Evolutionary conservation across 2,329 filamentous ascomycete genomes (phyloP), one percentile per base, ranked within the genome.

Genomic region (Ascochyta fabae): DNA sequence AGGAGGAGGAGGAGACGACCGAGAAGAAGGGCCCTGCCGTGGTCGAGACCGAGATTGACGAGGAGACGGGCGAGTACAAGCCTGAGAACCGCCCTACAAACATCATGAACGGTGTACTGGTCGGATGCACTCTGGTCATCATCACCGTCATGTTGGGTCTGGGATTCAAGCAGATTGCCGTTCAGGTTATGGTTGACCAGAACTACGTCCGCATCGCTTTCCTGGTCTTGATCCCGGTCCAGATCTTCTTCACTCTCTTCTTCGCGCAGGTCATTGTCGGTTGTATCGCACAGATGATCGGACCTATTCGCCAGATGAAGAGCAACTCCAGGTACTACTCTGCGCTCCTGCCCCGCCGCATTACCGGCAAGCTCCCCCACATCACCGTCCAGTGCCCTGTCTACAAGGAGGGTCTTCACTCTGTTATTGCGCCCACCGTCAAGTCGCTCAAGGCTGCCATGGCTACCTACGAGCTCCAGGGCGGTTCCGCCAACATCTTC

Each of bases 171-270:
- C 82, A 88, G 71, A 79, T 93, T 49, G 87, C 87, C 31, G 85
- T 89, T 53, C 86, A 92, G 72, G 81, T 87, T 12, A 82, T 83
- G 2, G 84, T 90, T 34, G 89, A 92, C 68, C 76, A 80, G 35
- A 81, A 77, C 58, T 91, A 84, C 67, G 75, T 79, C 19, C 87
- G 89, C 0, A 76, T 92, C 26, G 86, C 83, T 1, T 84, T 93
- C 57, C 69, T 91, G 10, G 80, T 81, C 3, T 77, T 92, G 34
- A 85, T 85, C 16, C 90, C 90, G 0, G 78, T 92, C 29, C 88
- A 92, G 71, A 81, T 92, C 55, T 92, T 92, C 80, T 92, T 93
- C 78, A 91, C 89, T 2, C 82, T 93, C 73, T 93, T 94, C 82
- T 92, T 94, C 71, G 87, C 82, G 22, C 89, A 92, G 74, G 89